phyloP scores from a whole-genome alignment of 1,139 yeast genomes.

The Pichia sp. region DNA sequence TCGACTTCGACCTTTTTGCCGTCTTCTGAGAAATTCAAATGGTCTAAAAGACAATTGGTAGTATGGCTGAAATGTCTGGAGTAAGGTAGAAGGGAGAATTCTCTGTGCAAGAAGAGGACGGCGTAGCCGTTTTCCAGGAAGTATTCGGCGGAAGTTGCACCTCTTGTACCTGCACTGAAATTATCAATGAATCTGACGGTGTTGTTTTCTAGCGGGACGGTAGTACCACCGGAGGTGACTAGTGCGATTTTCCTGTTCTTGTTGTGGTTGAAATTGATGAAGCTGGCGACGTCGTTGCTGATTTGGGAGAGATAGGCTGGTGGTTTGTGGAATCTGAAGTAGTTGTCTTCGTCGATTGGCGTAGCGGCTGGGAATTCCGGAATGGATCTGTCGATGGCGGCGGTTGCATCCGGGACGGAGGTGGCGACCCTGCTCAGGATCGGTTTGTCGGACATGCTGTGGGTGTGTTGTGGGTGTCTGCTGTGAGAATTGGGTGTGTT shows the following conservation, averaged over 20 bases:
- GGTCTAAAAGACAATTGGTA: slow-evolving; percentile 82
- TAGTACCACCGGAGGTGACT: slow-evolving; percentile 97
- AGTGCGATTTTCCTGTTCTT: slow-evolving; percentile 58
- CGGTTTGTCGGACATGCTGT: slow-evolving; percentile 2
- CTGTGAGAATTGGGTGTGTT: too few relatives aligned
- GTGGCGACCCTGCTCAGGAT: slow-evolving; percentile 30
- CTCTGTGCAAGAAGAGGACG: slow-evolving; percentile 89
- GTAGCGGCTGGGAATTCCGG: slow-evolving; percentile 83
- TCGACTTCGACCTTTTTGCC: slow-evolving; percentile 54
- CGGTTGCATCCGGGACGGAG: slow-evolving; percentile 63
- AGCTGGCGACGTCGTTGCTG: slow-evolving; percentile 52
- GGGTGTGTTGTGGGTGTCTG: too few relatives aligned
- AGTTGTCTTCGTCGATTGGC: slow-evolving; percentile 67
- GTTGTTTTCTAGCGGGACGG: slow-evolving; percentile 95
- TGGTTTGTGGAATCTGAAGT: slow-evolving; percentile 67
- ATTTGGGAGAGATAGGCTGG: slow-evolving; percentile 73
- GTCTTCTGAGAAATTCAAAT: slow-evolving; percentile 53
- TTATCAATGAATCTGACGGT: slow-evolving; percentile 96
- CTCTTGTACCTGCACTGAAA: slow-evolving; percentile 97
- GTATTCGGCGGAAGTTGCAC: slow-evolving; percentile 94
- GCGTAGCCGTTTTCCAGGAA: slow-evolving; percentile 85
- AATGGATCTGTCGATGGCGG: slow-evolving; percentile 76
- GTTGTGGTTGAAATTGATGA: slow-evolving; percentile 49
- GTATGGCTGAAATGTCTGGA: slow-evolving; percentile 87
- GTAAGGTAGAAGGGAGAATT: slow-evolving; percentile 87